Evolutionary conservation across 2,329 filamentous ascomycete genomes (phyloP).

Genomic region (Pseudocercospora musae): DNA sequence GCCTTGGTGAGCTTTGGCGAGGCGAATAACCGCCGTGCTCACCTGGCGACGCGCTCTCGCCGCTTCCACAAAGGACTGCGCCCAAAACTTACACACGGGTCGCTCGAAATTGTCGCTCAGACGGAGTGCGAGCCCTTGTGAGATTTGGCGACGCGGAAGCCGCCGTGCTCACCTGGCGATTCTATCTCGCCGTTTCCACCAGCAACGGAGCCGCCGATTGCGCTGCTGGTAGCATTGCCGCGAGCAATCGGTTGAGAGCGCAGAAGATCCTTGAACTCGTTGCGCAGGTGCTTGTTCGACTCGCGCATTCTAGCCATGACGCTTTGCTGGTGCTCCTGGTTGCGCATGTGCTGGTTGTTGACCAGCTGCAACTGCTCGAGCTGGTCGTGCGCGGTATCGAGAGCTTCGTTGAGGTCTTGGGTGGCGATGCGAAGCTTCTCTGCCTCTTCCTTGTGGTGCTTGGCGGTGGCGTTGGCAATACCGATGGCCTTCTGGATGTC

Average conservation of each 20-base stretch:
- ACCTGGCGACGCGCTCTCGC: too few relatives aligned
- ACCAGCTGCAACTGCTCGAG: not conserved
- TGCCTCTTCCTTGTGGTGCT: constrained; percentile 4
- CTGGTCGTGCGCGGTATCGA: not conserved
- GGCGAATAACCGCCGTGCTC: too few relatives aligned
- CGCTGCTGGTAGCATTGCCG: not conserved
- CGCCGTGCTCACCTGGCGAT: not conserved
- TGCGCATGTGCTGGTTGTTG: not conserved
- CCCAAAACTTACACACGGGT: too few relatives aligned
- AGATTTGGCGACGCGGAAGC: not conserved
- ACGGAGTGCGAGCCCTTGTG: not conserved
- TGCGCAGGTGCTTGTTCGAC: constrained; percentile 4
- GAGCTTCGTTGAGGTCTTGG: not conserved
- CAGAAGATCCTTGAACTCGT: constrained; percentile 6
- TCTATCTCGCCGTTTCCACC: not conserved
- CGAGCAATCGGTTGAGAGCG: not conserved
- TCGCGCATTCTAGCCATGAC: not conserved
- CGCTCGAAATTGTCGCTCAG: not conserved
- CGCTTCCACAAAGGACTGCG: too few relatives aligned
- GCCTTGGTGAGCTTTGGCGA: too few relatives aligned
- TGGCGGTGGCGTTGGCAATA: not conserved
- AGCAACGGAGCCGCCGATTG: not conserved
- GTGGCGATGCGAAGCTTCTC: not conserved
- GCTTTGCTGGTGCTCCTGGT: not conserved
- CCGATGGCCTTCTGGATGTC: constrained; percentile 5